phyloP scores from a whole-genome alignment of 2,329 filamentous ascomycete genomes.

The Sordariomycetes sp. region DNA sequence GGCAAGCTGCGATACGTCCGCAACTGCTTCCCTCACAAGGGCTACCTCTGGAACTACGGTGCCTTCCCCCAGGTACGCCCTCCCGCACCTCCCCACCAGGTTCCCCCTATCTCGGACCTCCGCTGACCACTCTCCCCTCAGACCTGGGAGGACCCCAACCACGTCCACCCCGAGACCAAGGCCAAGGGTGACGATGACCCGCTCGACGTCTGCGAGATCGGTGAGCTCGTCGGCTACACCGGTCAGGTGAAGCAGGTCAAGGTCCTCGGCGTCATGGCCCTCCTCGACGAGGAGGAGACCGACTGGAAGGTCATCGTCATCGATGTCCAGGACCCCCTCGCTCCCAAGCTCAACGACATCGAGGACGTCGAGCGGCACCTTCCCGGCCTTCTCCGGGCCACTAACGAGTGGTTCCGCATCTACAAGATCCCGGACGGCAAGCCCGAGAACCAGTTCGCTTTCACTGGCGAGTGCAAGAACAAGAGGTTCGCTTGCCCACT shows the following conservation, averaged over 20 bases:
- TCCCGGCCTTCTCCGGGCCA: constrained; percentile 88
- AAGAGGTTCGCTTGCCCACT: constrained; percentile 52
- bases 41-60: constrained; percentile 99
- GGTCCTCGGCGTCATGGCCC: constrained; percentile 97
- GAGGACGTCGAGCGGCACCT: constrained; percentile 99
- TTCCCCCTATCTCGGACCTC: not conserved
- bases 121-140: constrained; percentile 20
- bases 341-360: constrained; percentile 92
- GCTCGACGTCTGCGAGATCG: constrained; percentile 98
- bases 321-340: constrained; percentile 93
- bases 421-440: constrained; percentile 99
- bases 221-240: constrained; percentile 89
- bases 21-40: constrained; percentile 99
- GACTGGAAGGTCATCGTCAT: constrained; percentile 99
- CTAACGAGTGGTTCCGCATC: constrained; percentile 99
- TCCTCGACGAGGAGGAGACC: constrained; percentile 98
- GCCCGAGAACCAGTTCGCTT: constrained; percentile 99
- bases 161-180: constrained; percentile 96
- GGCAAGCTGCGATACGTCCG: constrained; percentile 98
- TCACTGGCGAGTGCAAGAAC: constrained; percentile 99
- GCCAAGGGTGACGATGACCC: constrained; percentile 99
- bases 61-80: constrained; percentile 83
- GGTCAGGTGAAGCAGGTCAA: constrained; percentile 99
- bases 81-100: not conserved
- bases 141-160: constrained; percentile 99